These are phyloP conservation scores for Populus nigra DNA, from an alignment of 345 rosid genomes.

Conservation along the genomic window DNA sequence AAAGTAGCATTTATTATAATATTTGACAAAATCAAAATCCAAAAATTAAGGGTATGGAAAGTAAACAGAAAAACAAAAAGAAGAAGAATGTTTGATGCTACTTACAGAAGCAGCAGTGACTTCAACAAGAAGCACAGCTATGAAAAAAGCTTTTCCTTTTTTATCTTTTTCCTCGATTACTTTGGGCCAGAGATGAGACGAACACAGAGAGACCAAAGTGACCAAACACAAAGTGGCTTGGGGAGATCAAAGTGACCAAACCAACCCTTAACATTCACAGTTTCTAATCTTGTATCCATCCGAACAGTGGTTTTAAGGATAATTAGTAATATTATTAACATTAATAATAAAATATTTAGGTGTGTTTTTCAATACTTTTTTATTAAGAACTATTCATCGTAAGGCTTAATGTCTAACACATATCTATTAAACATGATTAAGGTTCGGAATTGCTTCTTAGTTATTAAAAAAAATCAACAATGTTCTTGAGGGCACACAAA, in stretches of 20 bases:
- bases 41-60: neutral
- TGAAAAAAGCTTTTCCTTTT: constrained; percentile 5
- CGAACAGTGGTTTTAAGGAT: neutral
- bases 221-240: constrained; percentile 1
- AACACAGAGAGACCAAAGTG: constrained; percentile 1
- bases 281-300: neutral
- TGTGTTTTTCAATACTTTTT: no score
- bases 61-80: neutral
- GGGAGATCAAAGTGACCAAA: constrained; percentile 9
- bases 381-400: no score
- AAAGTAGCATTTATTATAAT: constrained; percentile 10
- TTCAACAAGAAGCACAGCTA: constrained; percentile 12
- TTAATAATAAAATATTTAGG: no score
- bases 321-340: neutral
- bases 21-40: neutral
- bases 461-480: no score
- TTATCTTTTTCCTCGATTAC: constrained; percentile 1
- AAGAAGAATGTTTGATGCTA: constrained; percentile 9
- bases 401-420: no score
- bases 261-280: constrained; percentile 2
- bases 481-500: no score
- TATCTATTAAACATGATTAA: no score
- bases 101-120: constrained; percentile 15
- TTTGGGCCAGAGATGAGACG: constrained; percentile 10
- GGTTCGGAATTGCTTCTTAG: no score